Conservation (phyloP, 1,284 basidiomycete genomes). For the Marasmius fiardii region DNA sequence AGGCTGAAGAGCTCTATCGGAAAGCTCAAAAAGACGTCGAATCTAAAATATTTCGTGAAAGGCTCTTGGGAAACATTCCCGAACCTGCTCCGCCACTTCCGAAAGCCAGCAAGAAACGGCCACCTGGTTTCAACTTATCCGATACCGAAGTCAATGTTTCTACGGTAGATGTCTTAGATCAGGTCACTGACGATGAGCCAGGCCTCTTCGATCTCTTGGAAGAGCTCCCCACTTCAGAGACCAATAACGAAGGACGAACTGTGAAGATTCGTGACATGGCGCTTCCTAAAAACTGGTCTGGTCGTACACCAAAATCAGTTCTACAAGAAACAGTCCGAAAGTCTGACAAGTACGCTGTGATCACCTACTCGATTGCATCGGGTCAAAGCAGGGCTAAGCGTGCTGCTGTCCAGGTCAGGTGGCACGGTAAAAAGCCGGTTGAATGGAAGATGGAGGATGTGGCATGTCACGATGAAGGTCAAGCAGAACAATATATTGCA, state of each 20-base stretch:
- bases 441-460: constrained; percentile 85
- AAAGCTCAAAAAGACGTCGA: constrained; percentile 55
- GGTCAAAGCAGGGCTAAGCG: constrained; percentile 69
- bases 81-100: constrained; percentile 2
- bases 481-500: constrained; percentile 92
- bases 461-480: constrained; percentile 73
- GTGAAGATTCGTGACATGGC: constrained; percentile 73
- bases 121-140: constrained; percentile 19
- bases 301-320: constrained; percentile 68
- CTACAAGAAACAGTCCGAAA: constrained; percentile 67
- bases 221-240: constrained; percentile 51
- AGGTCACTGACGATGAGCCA: constrained; percentile 51
- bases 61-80: constrained; percentile 40
- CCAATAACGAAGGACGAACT: constrained; percentile 50
- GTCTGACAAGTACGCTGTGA: constrained; percentile 70
- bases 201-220: constrained; percentile 83
- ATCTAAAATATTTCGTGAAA: constrained; percentile 46
- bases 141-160: constrained; percentile 2
- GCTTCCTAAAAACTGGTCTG: constrained; percentile 79
- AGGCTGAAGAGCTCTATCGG: constrained; percentile 61
- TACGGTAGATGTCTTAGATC: constrained; percentile 41
- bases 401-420: constrained; percentile 67
- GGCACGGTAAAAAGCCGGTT: constrained; percentile 61
- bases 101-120: constrained; percentile 20
- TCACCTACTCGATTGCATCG: constrained; percentile 66